Base-by-base conservation (phyloP, 805 yeast species). In the Candida qinlingensis region DNA sequence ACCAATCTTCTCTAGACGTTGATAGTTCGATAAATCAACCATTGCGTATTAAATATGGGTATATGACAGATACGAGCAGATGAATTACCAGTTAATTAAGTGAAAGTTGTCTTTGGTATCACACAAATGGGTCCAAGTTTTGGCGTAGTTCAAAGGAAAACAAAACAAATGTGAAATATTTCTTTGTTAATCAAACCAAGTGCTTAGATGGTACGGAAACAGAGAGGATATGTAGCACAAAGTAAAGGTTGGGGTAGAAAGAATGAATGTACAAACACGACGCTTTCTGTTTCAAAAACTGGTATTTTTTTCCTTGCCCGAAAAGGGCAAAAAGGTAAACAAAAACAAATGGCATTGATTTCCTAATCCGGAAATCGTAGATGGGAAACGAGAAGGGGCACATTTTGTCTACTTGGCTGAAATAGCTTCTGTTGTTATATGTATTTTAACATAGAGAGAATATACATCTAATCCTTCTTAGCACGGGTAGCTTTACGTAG, bases 1-100 rank as follows among this genome's bases (percentile, higher is more conserved):
- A 41, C 99, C 99, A 45, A 94, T 88, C 68, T 94, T 94, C 67
- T 94, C 99, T 55, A 92, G 81, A 61, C 95, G 86, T 65, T 90
- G 96, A 68, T 85, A 92, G 67, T 92, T 96, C 36, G 90, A 81
- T 53, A 94, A 74, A 61, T 94, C 98, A 28, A 55, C 62, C 65
- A 61, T 61, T 6, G 25, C 19, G 36, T 12, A 8, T 10, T 37
- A 7, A 31, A 31, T 11, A 8, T 8, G 34, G 34, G 11, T 19
- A 19, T 19, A 19, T 19, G 19, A 19, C 19, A 19, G 19, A 19
- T 2, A 19, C 3, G 19, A 19, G 19, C 19, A 19, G 19, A 19
- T 19, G 19, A 19, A 19, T 19, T 19, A 19, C 19, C 19, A 19
- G 19, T 19, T 19, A 19, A 19, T 19, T 19, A 19, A 19, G 19